These are phyloP conservation scores for Plectranthus barbatus DNA, from an alignment of 257 asterid species.

Conservation along the genomic window DNA sequence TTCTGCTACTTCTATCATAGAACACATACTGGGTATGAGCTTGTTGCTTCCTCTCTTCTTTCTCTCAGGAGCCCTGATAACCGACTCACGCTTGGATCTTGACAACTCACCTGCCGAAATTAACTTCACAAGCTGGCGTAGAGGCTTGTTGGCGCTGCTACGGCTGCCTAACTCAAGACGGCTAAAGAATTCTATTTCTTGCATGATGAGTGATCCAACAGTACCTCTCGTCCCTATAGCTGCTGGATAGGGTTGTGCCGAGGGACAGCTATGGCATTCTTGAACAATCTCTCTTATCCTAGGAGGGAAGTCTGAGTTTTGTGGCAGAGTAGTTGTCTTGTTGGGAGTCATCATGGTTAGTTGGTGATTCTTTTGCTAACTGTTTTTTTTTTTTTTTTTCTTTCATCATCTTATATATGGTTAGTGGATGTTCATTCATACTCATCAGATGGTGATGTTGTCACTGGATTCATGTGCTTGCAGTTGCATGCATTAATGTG, in stretches of 20 bases:
- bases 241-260: conserved; percentile 25
- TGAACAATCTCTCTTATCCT: conserved; percentile 14
- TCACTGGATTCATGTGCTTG: conserved; percentile 59
- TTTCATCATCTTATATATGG: conserved; percentile 19
- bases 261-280: conserved; percentile 11
- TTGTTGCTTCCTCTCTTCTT: conserved; percentile 44
- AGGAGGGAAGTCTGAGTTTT: conserved; percentile 18
- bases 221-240: conserved; percentile 44
- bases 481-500: conserved; percentile 34
- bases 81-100: conserved; percentile 22
- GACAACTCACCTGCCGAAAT: conserved; percentile 16
- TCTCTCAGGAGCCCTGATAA: conserved; percentile 21
- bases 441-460: conserved; percentile 21
- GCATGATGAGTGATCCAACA: conserved; percentile 40
- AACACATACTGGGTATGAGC: conserved; percentile 55
- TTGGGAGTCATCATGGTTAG: conserved; percentile 23
- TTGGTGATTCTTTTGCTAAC: background rate
- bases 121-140: conserved; percentile 12
- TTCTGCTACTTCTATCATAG: conserved; percentile 47
- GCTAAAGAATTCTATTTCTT: conserved; percentile 34
- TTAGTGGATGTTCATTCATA: conserved; percentile 7
- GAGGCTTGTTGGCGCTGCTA: conserved; percentile 23
- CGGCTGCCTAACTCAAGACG: background rate
- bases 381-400: too few species aligned
- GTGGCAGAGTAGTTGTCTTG: conserved; percentile 22